These are phyloP conservation scores for Heliosperma pusillum DNA, from an alignment of 148 eudicot genomes.

Conservation along the genomic window DNA sequence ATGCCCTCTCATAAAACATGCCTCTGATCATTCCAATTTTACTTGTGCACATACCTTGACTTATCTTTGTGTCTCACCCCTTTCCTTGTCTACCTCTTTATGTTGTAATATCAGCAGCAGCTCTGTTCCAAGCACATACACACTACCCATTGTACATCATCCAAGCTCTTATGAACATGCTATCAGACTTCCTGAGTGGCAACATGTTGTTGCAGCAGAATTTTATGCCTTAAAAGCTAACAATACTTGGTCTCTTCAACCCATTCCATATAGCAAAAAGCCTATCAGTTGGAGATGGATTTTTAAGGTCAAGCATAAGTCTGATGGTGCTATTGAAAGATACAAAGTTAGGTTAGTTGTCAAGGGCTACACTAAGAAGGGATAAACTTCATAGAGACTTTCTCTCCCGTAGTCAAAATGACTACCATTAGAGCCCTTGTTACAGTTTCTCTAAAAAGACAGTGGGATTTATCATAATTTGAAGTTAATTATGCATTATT, in stretches of 20 bases:
- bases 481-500: no score
- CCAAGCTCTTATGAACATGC: no score
- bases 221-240: not conserved
- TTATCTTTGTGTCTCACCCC: no score
- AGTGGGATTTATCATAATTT: no score
- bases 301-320: not conserved
- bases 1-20: not conserved
- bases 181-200: not conserved
- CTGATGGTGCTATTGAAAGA: not conserved
- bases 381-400: not conserved
- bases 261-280: not conserved
- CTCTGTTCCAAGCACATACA: no score
- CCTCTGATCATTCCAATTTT: not conserved
- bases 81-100: no score
- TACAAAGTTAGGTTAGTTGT: not conserved
- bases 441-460: no score
- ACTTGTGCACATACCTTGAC: not conserved
- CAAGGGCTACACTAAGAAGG: not conserved
- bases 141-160: no score
- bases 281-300: not conserved
- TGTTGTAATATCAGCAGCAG: accelerated
- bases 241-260: not conserved
- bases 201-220: not conserved
- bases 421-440: no score
- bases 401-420: constrained; percentile 5